Percentiles rank a stretch among this genome's conserved stretches.
These are phyloP conservation scores for Colletotrichum musicola DNA, from an alignment of 2,329 filamentous ascomycete genomes.

Conservation along the genomic window DNA sequence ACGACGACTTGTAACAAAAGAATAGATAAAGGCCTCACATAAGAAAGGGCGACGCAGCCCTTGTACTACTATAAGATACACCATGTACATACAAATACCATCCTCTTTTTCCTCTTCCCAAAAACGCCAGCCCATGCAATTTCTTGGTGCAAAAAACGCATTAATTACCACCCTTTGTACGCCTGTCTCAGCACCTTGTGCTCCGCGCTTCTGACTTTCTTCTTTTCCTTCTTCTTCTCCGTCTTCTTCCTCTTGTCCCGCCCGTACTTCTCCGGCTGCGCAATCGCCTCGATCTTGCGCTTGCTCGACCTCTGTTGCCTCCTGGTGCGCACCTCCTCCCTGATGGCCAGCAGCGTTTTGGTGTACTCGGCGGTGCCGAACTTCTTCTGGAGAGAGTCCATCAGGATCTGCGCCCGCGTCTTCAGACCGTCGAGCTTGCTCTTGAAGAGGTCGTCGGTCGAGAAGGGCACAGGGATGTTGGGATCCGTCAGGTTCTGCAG, in stretches of 20 bases:
- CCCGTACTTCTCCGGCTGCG: constrained; percentile 82
- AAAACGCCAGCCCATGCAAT: constrained; percentile 39
- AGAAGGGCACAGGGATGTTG: constrained; percentile 78
- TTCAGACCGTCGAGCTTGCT: constrained; percentile 78
- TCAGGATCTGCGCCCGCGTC: constrained; percentile 78
- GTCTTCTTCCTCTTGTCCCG: constrained; percentile 85
- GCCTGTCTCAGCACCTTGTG: constrained; percentile 79
- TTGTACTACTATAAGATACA: constrained; percentile 33
- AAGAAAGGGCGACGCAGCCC: constrained; percentile 34
- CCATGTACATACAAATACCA: constrained; percentile 6
- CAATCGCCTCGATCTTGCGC: constrained; percentile 89
- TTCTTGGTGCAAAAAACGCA: constrained; percentile 1
- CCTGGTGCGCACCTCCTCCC: constrained; percentile 77
- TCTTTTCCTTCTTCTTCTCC: constrained; percentile 85
- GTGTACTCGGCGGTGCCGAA: constrained; percentile 86
- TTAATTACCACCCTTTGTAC: constrained; percentile 65
- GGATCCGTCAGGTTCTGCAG: constrained; percentile 89
- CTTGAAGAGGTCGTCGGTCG: constrained; percentile 77
- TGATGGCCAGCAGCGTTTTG: constrained; percentile 77
- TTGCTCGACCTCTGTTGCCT: constrained; percentile 83
- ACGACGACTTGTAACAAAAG: constrained; percentile 19
- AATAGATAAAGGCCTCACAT: constrained; percentile 25
- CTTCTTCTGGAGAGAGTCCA: constrained; percentile 87
- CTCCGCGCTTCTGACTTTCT: constrained; percentile 82
- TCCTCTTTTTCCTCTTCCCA: constrained; percentile 19